Conservation (phyloP, 768 basidiomycete species). For the Pleurotus cornucopiae region DNA sequence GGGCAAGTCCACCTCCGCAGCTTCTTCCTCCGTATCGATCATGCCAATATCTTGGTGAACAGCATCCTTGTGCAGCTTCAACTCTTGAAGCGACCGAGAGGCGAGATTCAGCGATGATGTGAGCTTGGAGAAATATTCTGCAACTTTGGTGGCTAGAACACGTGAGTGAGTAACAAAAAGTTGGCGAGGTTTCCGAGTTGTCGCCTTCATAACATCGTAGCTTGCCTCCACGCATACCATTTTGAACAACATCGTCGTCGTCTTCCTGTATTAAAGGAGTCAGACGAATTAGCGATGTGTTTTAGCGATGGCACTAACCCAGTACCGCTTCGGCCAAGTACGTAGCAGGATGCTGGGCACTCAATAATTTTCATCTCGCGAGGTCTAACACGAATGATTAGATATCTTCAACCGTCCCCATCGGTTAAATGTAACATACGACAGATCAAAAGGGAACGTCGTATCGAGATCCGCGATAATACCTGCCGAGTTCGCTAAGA, state of each 20-base stretch:
- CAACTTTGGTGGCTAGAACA: slow-evolving; percentile 64
- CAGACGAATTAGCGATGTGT: not conserved
- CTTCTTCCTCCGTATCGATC: slow-evolving; percentile 39
- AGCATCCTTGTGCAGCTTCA: slow-evolving; percentile 23
- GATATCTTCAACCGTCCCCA: not conserved
- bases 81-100: slow-evolving; percentile 30
- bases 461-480: slow-evolving; percentile 49
- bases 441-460: slow-evolving; percentile 38
- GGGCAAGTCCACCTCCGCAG: slow-evolving; percentile 41
- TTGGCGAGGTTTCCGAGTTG: slow-evolving; percentile 51
- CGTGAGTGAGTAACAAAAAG: slow-evolving; percentile 71
- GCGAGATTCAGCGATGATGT: slow-evolving; percentile 37
- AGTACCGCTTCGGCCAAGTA: slow-evolving; percentile 69
- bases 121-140: slow-evolving; percentile 57
- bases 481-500: slow-evolving; percentile 25
- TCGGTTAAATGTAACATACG: slow-evolving; percentile 23
- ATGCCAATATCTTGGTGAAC: slow-evolving; percentile 19
- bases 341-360: slow-evolving; percentile 56
- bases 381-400: slow-evolving; percentile 20
- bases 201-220: slow-evolving; percentile 33
- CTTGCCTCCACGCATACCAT: slow-evolving; percentile 66
- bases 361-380: slow-evolving; percentile 57
- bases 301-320: slow-evolving; percentile 38
- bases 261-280: slow-evolving; percentile 46
- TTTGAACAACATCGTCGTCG: slow-evolving; percentile 74